Evolutionary conservation across 2,329 filamentous ascomycete species (phyloP).

Genomic region (Botrytis galanthina): DNA sequence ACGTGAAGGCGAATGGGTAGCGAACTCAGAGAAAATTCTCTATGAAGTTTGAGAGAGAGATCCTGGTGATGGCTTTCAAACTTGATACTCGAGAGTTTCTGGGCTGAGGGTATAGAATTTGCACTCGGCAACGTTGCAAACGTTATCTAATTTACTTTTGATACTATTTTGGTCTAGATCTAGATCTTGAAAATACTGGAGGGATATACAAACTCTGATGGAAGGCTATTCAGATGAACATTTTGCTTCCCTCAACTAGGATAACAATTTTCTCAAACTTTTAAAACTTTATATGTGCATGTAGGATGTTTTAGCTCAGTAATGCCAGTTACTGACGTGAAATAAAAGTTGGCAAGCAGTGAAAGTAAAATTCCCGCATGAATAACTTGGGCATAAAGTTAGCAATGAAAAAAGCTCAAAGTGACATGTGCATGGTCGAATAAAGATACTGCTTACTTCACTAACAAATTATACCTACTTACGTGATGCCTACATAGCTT

Average conservation of each 20-base stretch:
- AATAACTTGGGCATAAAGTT: no score
- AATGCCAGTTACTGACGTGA: not conserved
- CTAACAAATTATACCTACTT: not conserved
- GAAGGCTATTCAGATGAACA: not conserved
- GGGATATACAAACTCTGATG: not conserved
- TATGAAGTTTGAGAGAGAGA: not conserved
- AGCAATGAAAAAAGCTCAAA: no score
- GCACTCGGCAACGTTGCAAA: not conserved
- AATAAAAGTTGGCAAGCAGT: not conserved
- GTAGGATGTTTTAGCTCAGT: accelerated
- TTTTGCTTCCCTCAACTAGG: not conserved
- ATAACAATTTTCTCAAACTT: no score
- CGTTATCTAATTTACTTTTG: not conserved
- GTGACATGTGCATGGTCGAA: not conserved
- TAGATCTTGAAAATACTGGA: not conserved
- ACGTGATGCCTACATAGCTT: not conserved
- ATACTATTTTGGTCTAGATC: not conserved
- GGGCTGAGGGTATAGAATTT: not conserved
- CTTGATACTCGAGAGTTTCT: not conserved
- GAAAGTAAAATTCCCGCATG: not conserved
- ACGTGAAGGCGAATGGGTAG: no score
- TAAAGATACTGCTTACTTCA: not conserved
- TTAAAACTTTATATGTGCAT: not conserved
- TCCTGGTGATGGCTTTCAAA: not conserved
- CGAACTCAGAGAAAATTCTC: not conserved